Conservation (phyloP, 208 protist species). For the Hexamita inflata region DNA sequence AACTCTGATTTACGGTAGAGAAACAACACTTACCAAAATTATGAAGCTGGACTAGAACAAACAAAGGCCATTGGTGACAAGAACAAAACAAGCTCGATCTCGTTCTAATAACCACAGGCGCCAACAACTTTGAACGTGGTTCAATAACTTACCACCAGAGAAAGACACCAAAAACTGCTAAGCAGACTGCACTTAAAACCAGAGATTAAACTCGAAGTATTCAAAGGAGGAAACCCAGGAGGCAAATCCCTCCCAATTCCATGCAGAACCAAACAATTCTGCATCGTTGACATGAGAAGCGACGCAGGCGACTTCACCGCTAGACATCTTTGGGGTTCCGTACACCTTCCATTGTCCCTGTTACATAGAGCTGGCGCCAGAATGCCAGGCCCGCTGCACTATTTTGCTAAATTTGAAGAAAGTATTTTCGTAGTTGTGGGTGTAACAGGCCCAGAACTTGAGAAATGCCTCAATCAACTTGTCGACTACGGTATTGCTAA, state of each 20-base stretch:
- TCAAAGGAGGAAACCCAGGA: not conserved
- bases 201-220: not conserved
- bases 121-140: not conserved
- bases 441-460: not conserved
- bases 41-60: not conserved
- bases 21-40: not conserved
- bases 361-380: not conserved
- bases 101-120: not conserved
- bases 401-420: conserved; percentile 26
- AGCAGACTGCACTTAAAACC: not conserved
- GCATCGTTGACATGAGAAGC: not conserved
- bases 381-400: not conserved
- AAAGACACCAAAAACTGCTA: conserved; percentile 1
- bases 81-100: not conserved
- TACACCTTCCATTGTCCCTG: not conserved
- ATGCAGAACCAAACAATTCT: conserved; percentile 3
- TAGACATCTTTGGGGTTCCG: not conserved
- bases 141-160: conserved; percentile 1
- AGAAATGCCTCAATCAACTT: not conserved
- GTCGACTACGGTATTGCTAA: conserved; percentile 7
- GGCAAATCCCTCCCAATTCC: not conserved
- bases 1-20: not conserved
- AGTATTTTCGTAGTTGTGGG: not conserved
- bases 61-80: not conserved
- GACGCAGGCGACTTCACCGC: not conserved